A percentile compares a stretch with the other conserved stretches of the same genome.
Conservation (phyloP, 2,329 filamentous ascomycete genomes). For the Pyrenochaeta sp. region DNA sequence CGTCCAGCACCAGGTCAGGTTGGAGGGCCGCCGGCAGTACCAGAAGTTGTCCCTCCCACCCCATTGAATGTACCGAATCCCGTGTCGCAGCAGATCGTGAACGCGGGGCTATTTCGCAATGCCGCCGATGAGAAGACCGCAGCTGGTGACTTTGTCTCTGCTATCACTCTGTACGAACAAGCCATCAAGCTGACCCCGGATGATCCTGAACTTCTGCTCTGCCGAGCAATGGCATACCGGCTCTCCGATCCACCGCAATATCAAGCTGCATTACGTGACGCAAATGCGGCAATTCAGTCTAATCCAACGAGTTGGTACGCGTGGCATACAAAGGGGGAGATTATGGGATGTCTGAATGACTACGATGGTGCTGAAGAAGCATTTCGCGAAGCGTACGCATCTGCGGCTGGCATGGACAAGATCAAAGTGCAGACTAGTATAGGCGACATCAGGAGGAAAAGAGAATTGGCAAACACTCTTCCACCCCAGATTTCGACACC, state of each 20-base stretch:
- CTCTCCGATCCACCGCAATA: slow-evolving; percentile 1
- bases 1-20: not conserved
- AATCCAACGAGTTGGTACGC: not conserved
- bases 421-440: slow-evolving; percentile 3
- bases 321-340: slow-evolving; percentile 1
- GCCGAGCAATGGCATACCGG: slow-evolving; percentile 1
- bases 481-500: not conserved
- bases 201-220: not conserved
- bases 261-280: slow-evolving; percentile 1
- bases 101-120: slow-evolving; percentile 1
- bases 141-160: slow-evolving; percentile 1
- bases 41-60: not conserved
- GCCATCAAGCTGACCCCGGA: not conserved
- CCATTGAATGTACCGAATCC: not conserved
- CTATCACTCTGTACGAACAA: slow-evolving; percentile 1
- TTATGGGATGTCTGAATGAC: slow-evolving; percentile 1
- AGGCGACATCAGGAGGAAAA: not conserved
- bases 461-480: not conserved
- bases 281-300: not conserved
- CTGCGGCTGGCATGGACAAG: slow-evolving; percentile 1
- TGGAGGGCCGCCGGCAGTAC: slow-evolving; percentile 2
- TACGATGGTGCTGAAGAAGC: slow-evolving; percentile 1
- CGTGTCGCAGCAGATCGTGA: not conserved
- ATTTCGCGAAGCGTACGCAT: slow-evolving; percentile 1
- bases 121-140: slow-evolving; percentile 2